Evolutionary conservation across 1,284 basidiomycete genomes (phyloP), one percentile per base, ranked within the genome.

Genomic region (Erythrobasidium hasegawianum): DNA sequence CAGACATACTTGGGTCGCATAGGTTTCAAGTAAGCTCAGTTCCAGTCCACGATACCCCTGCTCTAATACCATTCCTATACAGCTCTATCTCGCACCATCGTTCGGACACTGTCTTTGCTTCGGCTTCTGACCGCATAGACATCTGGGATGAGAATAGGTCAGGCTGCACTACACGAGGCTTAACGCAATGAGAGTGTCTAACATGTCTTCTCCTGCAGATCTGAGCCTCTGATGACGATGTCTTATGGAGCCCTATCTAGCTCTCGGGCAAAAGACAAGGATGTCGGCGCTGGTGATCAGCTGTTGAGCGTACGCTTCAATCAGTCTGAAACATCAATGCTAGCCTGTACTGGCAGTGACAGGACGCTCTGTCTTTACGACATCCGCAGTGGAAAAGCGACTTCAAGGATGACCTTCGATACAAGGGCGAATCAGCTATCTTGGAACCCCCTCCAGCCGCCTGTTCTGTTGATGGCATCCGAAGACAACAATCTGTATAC

Each of bases 401-500:
- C 97, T 76, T 83, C 92, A 43, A 82, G 92, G 65, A 83, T 96
- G 24, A 82, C 95, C 67, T 95, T 97, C 90, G 86, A 88, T 79
- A 72, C 79, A 76, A 75, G 79, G 22, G 72, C 78, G n/a, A 98
- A 98, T 73, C 84, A 89, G 40, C 82, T 98, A 3, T 84, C 90
- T 20, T 99, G 94, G 92, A 97, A 91, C 57, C 95, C 96, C 0
- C 92, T 91, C 0, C 88, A 95, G 76, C 95, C 96, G 0, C 97
- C 94, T 0, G 83, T 87, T 2, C 81, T 97, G 41, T 84, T 97
- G 1, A 84, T 97, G 14, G 96, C 90, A 13, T 96, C 92, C 1
- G 96, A 98, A 80, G 96, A 98, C 76, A 94, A 97, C 80, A 97
- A 97, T 74, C 81, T 98, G 43, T 98, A 98, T 79, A 97, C 96